Evolutionary conservation across 176 grass and related monocot genomes (phyloP).

Genomic region (Oryza longistaminata): DNA sequence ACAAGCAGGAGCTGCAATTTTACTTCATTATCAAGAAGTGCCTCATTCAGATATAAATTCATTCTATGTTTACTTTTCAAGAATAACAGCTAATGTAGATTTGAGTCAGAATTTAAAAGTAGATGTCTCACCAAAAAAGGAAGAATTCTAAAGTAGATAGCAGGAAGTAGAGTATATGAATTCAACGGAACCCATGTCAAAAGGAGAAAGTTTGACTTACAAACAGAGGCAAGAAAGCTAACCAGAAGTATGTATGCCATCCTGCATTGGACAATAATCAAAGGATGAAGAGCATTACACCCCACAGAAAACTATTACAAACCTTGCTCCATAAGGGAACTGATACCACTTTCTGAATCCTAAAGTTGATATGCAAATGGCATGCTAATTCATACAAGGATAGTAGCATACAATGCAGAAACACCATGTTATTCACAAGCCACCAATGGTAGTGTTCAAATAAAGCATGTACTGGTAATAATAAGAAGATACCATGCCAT

Average conservation of each 20-base stretch:
- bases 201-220: slow-evolving; percentile 53
- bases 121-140: no score
- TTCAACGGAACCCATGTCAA: background rate
- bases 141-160: background rate
- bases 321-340: slow-evolving; percentile 13
- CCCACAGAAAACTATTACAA: background rate
- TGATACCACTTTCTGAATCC: background rate
- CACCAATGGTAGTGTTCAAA: slow-evolving; percentile 10
- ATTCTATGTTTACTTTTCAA: background rate
- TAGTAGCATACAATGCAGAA: background rate
- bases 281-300: background rate
- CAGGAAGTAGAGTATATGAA: background rate
- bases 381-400: slow-evolving; percentile 9
- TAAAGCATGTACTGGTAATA: background rate
- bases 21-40: slow-evolving; percentile 18
- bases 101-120: slow-evolving; percentile 27
- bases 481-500: background rate
- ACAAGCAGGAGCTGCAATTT: slow-evolving; percentile 76
- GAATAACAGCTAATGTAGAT: background rate
- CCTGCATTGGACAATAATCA: slow-evolving; percentile 67
- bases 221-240: slow-evolving; percentile 89
- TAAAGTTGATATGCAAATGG: background rate
- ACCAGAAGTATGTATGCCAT: slow-evolving; percentile 96
- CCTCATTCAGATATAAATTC: background rate
- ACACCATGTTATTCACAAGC: slow-evolving; percentile 9